These are phyloP conservation scores for Saccharum spontaneum DNA, from an alignment of 176 grass and related monocot genomes.

Conservation along the genomic window DNA sequence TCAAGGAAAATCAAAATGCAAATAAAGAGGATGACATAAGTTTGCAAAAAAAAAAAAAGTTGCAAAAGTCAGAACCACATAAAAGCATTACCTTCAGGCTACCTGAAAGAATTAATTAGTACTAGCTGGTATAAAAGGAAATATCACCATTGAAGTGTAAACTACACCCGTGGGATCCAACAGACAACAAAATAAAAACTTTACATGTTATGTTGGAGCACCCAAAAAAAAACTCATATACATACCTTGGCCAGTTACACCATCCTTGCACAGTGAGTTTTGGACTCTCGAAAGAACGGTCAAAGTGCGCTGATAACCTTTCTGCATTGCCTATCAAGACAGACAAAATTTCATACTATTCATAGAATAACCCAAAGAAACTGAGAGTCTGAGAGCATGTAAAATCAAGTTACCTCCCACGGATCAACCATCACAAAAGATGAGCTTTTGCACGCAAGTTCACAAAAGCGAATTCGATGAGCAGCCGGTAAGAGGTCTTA, in stretches of 20 bases:
- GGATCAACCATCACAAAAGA: conserved; percentile 87
- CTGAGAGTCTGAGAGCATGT: neutral
- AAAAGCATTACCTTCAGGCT: conserved; percentile 72
- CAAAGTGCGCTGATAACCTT: conserved; percentile 67
- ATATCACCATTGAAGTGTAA: neutral
- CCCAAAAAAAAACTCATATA: neutral
- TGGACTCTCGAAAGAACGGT: conserved; percentile 60
- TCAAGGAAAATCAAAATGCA: neutral
- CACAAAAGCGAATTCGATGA: conserved; percentile 60
- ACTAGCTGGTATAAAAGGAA: neutral
- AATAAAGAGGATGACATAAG: neutral
- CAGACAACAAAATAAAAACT: neutral
- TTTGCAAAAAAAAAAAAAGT: neutral
- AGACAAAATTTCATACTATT: neutral
- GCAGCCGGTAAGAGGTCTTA: conserved; percentile 65
- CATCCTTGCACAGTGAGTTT: conserved; percentile 45
- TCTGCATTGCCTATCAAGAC: conserved; percentile 63
- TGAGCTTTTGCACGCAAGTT: conserved; percentile 64
- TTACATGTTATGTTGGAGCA: too few relatives aligned
- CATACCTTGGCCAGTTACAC: conserved; percentile 53
- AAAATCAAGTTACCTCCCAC: conserved; percentile 75
- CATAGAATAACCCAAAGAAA: neutral
- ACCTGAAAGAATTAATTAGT: conserved; percentile 33
- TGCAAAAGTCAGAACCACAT: conserved; percentile 68
- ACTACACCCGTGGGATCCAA: neutral